Conservation (phyloP, 805 yeast species). For the Wickerhamiella shivajii region DNA sequence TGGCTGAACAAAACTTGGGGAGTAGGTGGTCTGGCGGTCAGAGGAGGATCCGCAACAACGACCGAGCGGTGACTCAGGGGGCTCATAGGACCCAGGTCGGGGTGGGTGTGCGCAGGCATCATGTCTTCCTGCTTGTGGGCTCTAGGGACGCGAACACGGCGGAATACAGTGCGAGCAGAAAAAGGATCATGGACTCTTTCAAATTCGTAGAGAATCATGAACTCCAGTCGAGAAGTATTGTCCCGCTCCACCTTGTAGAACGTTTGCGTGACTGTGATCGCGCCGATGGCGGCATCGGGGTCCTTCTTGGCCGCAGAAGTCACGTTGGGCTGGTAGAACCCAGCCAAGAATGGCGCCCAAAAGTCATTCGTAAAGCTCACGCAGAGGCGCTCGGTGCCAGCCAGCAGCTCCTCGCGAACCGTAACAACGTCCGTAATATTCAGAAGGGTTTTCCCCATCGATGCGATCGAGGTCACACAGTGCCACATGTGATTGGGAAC, state of each 20-base stretch:
- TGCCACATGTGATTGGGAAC: constrained; percentile 18
- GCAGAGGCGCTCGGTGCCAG: constrained; percentile 21
- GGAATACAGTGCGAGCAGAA: constrained; percentile 25
- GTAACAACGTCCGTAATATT: constrained; percentile 15
- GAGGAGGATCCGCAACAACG: constrained; percentile 6
- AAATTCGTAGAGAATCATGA: constrained; percentile 25
- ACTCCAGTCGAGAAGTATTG: constrained; percentile 17
- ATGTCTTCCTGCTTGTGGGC: neutral
- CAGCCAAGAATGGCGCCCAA: constrained; percentile 26
- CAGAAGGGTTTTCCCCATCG: constrained; percentile 22
- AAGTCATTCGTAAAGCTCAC: constrained; percentile 27
- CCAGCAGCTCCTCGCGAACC: constrained; percentile 15
- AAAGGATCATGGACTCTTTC: constrained; percentile 24
- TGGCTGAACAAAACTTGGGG: no score
- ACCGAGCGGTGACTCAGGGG: constrained; percentile 4
- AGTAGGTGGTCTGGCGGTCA: no score
- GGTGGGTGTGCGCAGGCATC: neutral
- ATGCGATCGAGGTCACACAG: constrained; percentile 22
- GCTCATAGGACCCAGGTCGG: constrained; percentile 2
- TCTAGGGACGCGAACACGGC: constrained; percentile 16
- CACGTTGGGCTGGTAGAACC: constrained; percentile 13
- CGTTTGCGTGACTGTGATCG: constrained; percentile 24
- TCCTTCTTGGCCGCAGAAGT: constrained; percentile 14
- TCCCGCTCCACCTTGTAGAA: constrained; percentile 16
- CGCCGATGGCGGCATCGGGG: constrained; percentile 22